These are phyloP conservation scores for Borovskyia barvae DNA, from an alignment of 208 protist species.

Conservation along the genomic window DNA sequence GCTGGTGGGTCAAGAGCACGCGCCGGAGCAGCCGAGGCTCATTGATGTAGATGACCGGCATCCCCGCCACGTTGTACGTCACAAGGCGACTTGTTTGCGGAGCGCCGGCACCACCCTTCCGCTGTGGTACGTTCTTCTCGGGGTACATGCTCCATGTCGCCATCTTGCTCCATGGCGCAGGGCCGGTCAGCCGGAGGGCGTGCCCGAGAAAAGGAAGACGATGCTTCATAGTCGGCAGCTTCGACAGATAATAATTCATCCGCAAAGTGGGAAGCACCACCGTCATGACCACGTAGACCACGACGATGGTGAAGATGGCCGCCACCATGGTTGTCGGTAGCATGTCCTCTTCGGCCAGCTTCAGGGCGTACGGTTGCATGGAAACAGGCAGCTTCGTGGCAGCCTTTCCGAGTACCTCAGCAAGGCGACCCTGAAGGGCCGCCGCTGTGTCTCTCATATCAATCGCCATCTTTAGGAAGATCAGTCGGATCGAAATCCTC, in stretches of 20 bases:
- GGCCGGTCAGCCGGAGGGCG: constrained; percentile 59
- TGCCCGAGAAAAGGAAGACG: constrained; percentile 76
- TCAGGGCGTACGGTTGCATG: constrained; percentile 17
- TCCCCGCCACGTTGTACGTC: constrained; percentile 69
- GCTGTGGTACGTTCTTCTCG: constrained; percentile 30
- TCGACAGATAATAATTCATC: constrained; percentile 65
- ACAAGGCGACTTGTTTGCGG: constrained; percentile 47
- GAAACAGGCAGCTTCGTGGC: constrained; percentile 17
- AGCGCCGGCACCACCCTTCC: constrained; percentile 8
- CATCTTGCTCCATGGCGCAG: constrained; percentile 80
- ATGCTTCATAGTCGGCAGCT: constrained; percentile 62
- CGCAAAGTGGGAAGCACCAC: constrained; percentile 47
- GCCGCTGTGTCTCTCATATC: too few species aligned
- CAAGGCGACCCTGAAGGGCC: not conserved
- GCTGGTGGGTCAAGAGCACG: constrained; percentile 82
- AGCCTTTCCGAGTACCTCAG: constrained; percentile 7
- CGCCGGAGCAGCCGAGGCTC: constrained; percentile 77
- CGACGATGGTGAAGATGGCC: constrained; percentile 17
- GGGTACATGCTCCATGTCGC: constrained; percentile 71
- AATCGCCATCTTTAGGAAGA: too few species aligned
- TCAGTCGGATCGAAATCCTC: too few species aligned
- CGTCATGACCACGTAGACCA: constrained; percentile 53
- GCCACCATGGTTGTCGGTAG: constrained; percentile 12
- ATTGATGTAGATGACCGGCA: constrained; percentile 85
- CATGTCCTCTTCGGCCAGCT: constrained; percentile 14